phyloP scores from a whole-genome alignment of 108 stramenopile species.

The Epithemia pelagica region DNA sequence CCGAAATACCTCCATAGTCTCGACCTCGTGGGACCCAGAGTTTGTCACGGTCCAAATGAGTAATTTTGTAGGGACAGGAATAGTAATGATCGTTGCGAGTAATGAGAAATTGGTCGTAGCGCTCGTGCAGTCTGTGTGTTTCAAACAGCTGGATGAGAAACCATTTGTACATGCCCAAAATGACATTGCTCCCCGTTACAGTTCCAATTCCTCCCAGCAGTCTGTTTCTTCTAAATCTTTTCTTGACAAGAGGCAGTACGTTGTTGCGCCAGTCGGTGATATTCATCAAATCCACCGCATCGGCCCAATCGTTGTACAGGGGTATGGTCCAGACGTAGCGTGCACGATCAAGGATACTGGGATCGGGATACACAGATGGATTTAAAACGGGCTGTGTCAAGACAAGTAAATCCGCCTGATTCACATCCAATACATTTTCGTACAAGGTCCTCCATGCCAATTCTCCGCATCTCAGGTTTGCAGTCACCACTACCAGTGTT shows the following conservation, averaged over 20 bases:
- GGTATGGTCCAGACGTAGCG: constrained; percentile 27
- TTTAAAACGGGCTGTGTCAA: neutral
- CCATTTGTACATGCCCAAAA: constrained; percentile 36
- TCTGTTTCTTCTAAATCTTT: neutral
- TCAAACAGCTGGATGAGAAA: constrained; percentile 20
- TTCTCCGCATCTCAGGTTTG: constrained; percentile 35
- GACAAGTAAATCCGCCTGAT: constrained; percentile 32
- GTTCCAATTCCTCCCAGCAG: constrained; percentile 11
- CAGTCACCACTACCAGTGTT: constrained; percentile 29
- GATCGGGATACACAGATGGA: neutral
- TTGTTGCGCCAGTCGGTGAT: constrained; percentile 15
- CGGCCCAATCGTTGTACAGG: constrained; percentile 35
- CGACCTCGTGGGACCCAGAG: constrained; percentile 33
- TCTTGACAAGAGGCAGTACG: neutral
- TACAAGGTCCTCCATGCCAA: constrained; percentile 29
- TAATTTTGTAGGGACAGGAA: constrained; percentile 18
- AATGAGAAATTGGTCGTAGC: constrained; percentile 34
- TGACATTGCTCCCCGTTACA: constrained; percentile 13
- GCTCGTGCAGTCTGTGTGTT: constrained; percentile 1
- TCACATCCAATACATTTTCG: constrained; percentile 24
- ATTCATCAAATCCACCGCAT: constrained; percentile 39
- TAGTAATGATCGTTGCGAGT: constrained; percentile 48
- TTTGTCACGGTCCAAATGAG: neutral
- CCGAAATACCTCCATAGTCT: constrained; percentile 25
- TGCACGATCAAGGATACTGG: constrained; percentile 19